A percentile compares a stretch with the other conserved stretches of the same genome.
phyloP scores from a whole-genome alignment of 2,329 filamentous ascomycete species.

The Ampelomyces quisqualis region DNA sequence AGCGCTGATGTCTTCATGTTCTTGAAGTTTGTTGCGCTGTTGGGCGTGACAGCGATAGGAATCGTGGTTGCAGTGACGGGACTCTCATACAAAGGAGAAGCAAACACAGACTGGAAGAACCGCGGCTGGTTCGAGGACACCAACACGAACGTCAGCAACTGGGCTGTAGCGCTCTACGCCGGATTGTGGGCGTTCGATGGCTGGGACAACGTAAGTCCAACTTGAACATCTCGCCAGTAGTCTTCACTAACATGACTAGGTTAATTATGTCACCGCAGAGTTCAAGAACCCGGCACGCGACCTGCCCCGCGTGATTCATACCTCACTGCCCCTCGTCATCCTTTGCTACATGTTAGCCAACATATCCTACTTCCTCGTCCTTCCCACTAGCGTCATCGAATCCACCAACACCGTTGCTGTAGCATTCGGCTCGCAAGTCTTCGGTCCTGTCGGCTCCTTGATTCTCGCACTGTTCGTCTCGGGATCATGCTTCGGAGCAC shows the following conservation, averaged over 20 bases:
- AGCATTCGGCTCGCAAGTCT: slow-evolving; percentile 85
- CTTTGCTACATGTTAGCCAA: slow-evolving; percentile 88
- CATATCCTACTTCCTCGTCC: slow-evolving; percentile 88
- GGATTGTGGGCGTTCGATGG: slow-evolving; percentile 98
- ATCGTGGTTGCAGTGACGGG: slow-evolving; percentile 88
- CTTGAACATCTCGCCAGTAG: neutral
- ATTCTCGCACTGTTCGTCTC: slow-evolving; percentile 86
- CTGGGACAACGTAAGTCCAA: slow-evolving; percentile 85
- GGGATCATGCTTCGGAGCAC: slow-evolving; percentile 87
- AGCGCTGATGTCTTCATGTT: slow-evolving; percentile 95
- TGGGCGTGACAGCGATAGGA: slow-evolving; percentile 83
- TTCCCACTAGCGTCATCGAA: slow-evolving; percentile 78
- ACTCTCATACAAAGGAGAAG: slow-evolving; percentile 71
- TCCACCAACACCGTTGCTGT: slow-evolving; percentile 94
- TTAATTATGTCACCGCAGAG: slow-evolving; percentile 96
- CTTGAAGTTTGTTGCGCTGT: slow-evolving; percentile 86
- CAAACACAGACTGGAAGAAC: slow-evolving; percentile 83
- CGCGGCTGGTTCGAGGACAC: slow-evolving; percentile 88
- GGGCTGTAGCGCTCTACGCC: slow-evolving; percentile 92
- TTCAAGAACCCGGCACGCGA: slow-evolving; percentile 90
- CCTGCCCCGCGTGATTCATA: slow-evolving; percentile 91
- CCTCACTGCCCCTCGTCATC: slow-evolving; percentile 93
- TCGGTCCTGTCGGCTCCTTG: slow-evolving; percentile 78
- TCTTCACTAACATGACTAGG: slow-evolving; percentile 54
- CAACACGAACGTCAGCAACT: slow-evolving; percentile 74